Conservation (phyloP, 106 monocot species). For the Gastrodia elata region DNA sequence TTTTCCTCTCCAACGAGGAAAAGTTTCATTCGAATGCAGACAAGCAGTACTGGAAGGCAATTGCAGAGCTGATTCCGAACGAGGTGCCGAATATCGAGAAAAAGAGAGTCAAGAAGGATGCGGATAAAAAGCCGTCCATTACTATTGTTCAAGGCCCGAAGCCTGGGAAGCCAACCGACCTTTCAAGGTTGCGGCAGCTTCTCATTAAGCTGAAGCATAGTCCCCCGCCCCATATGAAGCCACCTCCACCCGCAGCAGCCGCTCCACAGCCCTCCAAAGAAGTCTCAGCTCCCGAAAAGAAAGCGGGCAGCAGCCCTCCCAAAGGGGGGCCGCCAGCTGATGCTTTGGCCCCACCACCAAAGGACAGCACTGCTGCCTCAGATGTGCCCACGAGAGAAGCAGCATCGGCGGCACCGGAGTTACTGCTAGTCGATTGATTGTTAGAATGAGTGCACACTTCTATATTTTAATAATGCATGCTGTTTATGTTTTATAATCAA, state of each 20-base stretch:
- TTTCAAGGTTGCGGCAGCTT: slow-evolving; percentile 55
- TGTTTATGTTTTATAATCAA: no score
- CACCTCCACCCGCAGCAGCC: slow-evolving; percentile 38
- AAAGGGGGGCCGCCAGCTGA: background rate
- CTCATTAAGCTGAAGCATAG: slow-evolving; percentile 48
- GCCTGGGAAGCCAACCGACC: slow-evolving; percentile 65
- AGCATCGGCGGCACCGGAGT: background rate
- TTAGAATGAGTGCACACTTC: no score
- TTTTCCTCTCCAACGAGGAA: slow-evolving; percentile 61
- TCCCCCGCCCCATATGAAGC: slow-evolving; percentile 59
- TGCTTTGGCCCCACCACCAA: background rate
- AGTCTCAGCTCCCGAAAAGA: slow-evolving; percentile 17
- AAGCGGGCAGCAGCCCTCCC: slow-evolving; percentile 7
- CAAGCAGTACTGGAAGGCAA: slow-evolving; percentile 79
- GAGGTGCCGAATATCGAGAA: slow-evolving; percentile 61
- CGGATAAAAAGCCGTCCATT: slow-evolving; percentile 52
- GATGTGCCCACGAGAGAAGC: background rate
- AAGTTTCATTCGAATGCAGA: slow-evolving; percentile 65
- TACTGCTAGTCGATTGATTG: no score
- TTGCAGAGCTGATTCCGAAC: slow-evolving; percentile 54
- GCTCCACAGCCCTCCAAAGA: slow-evolving; percentile 5
- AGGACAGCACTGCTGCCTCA: no score
- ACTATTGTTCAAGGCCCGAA: slow-evolving; percentile 51
- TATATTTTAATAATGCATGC: no score
- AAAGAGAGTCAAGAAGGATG: slow-evolving; percentile 50